These are phyloP conservation scores for Jaltomata sinuosa DNA, from an alignment of 257 asterid genomes.

Conservation along the genomic window DNA sequence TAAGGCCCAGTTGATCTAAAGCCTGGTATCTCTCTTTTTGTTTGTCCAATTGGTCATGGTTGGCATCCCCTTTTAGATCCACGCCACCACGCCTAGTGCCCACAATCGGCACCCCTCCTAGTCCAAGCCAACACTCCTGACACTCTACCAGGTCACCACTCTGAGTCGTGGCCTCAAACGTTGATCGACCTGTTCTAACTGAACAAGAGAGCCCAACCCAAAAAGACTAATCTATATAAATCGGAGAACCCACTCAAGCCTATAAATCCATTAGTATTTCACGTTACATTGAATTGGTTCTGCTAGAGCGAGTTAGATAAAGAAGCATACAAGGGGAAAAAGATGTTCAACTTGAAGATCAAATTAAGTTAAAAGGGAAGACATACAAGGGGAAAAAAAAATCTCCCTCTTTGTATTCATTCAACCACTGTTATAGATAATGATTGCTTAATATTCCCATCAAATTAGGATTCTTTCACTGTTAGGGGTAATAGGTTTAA, in stretches of 20 bases:
- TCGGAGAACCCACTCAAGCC: too few relatives aligned
- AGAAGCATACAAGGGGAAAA: too few relatives aligned
- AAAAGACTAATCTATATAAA: not conserved
- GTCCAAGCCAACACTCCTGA: too few relatives aligned
- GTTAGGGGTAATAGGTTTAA: not conserved
- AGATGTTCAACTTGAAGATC: not conserved
- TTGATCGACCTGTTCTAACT: not conserved
- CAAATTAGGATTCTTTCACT: not conserved
- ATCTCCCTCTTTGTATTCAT: not conserved
- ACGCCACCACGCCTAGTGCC: not conserved
- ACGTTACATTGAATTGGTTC: not conserved
- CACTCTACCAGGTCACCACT: too few relatives aligned
- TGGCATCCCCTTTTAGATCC: too few relatives aligned
- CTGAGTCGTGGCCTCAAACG: not conserved
- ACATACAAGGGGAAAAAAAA: not conserved
- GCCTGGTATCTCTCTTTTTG: too few relatives aligned
- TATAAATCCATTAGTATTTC: too few relatives aligned
- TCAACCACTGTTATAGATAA: not conserved
- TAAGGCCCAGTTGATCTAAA: too few relatives aligned
- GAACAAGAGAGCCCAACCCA: not conserved
- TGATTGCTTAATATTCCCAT: not conserved
- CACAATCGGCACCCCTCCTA: not conserved
- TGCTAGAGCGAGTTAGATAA: not conserved
- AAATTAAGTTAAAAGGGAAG: not conserved
- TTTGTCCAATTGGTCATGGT: too few relatives aligned